These are phyloP conservation scores for Rubia yunnanensis DNA, from an alignment of 257 asterid genomes.

Conservation along the genomic window DNA sequence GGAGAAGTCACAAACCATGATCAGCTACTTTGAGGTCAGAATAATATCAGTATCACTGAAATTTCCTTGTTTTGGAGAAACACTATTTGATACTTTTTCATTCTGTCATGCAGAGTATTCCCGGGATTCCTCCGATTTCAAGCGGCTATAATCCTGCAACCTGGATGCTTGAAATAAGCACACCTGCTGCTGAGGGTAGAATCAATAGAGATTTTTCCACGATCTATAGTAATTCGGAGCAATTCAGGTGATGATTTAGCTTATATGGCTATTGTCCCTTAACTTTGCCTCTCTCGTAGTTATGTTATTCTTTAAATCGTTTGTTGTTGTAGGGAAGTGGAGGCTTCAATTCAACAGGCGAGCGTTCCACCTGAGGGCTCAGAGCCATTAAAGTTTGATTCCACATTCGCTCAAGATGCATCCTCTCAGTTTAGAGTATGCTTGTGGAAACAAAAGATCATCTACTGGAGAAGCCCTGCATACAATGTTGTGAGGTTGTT, in stretches of 20 bases:
- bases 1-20: conserved; percentile 58
- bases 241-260: conserved; percentile 38
- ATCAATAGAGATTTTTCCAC: conserved; percentile 52
- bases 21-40: conserved; percentile 69
- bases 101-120: conserved; percentile 28
- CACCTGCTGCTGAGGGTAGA: conserved; percentile 60
- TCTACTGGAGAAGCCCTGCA: conserved; percentile 81
- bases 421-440: conserved; percentile 54
- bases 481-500: conserved; percentile 70
- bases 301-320: not conserved
- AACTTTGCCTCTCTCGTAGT: not conserved
- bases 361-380: conserved; percentile 56
- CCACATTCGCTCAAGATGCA: conserved; percentile 42
- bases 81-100: not conserved
- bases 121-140: conserved; percentile 51
- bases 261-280: not conserved
- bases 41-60: not conserved
- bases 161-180: conserved; percentile 90
- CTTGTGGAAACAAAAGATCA: conserved; percentile 69
- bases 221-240: conserved; percentile 48
- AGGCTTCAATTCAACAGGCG: conserved; percentile 46
- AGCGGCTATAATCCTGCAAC: conserved; percentile 85
- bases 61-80: not conserved
- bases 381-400: conserved; percentile 47
- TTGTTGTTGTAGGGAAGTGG: conserved; percentile 47